Conservation (phyloP, 257 asterid genomes). For the Linaria vulgaris region DNA sequence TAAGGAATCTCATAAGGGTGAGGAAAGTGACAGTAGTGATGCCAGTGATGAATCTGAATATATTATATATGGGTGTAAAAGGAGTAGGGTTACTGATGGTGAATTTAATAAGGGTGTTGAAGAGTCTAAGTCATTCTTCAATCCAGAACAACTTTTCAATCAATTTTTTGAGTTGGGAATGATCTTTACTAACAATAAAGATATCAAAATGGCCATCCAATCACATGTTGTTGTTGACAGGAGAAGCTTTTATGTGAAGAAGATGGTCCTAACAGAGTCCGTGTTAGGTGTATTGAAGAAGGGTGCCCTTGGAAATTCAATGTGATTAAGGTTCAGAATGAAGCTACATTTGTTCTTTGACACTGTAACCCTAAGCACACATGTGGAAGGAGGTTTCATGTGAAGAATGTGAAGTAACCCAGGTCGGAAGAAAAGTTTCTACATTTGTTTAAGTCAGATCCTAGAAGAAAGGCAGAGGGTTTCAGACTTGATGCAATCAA, state of each 20-base stretch:
- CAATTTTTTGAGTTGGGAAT: background rate
- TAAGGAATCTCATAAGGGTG: no score
- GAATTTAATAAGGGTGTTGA: no score
- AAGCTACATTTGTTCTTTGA: background rate
- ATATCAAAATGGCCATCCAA: background rate
- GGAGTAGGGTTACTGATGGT: no score
- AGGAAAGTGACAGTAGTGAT: no score
- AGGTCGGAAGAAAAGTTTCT: background rate
- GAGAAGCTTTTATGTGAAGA: background rate
- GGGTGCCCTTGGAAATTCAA: background rate
- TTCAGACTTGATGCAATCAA: background rate
- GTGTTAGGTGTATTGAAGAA: background rate
- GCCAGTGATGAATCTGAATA: no score
- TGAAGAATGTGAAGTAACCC: background rate
- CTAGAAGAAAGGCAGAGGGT: background rate
- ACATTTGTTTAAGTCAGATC: background rate
- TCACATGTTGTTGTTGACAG: background rate
- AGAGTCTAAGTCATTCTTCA: no score
- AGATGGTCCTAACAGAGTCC: background rate
- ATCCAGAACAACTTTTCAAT: no score
- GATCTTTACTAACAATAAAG: background rate
- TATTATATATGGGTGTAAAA: no score
- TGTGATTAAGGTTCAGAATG: background rate
- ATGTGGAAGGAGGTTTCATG: background rate
- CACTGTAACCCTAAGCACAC: background rate